A percentile compares a stretch with the other conserved stretches of the same genome.
phyloP scores from a whole-genome alignment of 768 basidiomycete genomes.

The Lepiota brunneoincarnata region DNA sequence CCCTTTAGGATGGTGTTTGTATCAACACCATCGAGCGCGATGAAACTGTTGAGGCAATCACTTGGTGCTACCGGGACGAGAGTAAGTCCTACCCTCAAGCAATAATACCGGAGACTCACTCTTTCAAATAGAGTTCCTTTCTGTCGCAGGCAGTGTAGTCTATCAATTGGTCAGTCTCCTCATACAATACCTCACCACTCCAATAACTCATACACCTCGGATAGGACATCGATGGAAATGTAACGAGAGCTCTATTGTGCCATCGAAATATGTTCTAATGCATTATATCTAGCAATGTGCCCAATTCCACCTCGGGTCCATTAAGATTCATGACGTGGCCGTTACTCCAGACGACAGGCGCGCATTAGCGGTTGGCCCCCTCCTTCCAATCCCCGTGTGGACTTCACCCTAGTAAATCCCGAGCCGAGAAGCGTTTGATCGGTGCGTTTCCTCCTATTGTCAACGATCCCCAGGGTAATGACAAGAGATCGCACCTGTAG shows the following conservation, averaged over 20 bases:
- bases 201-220: not conserved
- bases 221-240: conserved; percentile 60
- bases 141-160: conserved; percentile 64
- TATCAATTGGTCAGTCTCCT: conserved; percentile 48
- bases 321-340: conserved; percentile 70
- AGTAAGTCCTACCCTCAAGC: conserved; percentile 29
- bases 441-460: conserved; percentile 40
- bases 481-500: conserved; percentile 28
- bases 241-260: conserved; percentile 17
- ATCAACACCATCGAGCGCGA: conserved; percentile 60
- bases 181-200: too few relatives aligned
- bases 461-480: not conserved
- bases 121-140: conserved; percentile 55
- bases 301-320: conserved; percentile 53
- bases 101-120: not conserved
- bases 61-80: conserved; percentile 66
- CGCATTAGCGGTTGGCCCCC: conserved; percentile 65
- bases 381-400: conserved; percentile 62
- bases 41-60: conserved; percentile 55
- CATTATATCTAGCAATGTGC: conserved; percentile 42
- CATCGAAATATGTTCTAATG: not conserved
- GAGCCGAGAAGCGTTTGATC: conserved; percentile 70
- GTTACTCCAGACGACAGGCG: conserved; percentile 65
- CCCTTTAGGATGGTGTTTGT: conserved; percentile 62
- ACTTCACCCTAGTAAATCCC: conserved; percentile 65